Percentiles rank a stretch among this genome's conserved stretches.
These are phyloP conservation scores for Vigna nakashimae DNA, from an alignment of 306 rosid genomes.

Conservation along the genomic window DNA sequence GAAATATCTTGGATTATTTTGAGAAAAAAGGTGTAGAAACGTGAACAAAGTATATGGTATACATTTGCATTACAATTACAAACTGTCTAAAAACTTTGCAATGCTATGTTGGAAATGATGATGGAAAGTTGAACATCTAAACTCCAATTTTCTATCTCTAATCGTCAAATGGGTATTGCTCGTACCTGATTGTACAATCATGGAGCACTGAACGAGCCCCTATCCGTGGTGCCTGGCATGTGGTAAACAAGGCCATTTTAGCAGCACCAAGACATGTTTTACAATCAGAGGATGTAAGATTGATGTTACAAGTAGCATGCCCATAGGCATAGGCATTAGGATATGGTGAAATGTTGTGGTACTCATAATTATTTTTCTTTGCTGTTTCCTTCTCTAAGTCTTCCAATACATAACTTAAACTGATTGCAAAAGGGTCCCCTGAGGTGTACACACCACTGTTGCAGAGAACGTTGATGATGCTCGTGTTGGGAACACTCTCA, in stretches of 20 bases:
- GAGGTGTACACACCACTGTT: constrained; percentile 55
- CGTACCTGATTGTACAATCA: constrained; percentile 74
- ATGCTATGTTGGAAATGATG: not conserved
- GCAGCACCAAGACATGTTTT: constrained; percentile 65
- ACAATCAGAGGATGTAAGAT: constrained; percentile 66
- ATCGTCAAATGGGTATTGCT: constrained; percentile 79
- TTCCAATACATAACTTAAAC: constrained; percentile 57
- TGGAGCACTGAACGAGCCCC: constrained; percentile 69
- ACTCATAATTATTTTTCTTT: constrained; percentile 45
- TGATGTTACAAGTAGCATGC: constrained; percentile 70
- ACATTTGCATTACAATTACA: not conserved
- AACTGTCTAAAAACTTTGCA: not conserved
- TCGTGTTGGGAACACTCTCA: constrained; percentile 54
- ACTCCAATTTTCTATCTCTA: constrained; percentile 14
- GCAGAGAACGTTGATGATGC: constrained; percentile 58
- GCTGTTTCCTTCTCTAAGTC: constrained; percentile 54
- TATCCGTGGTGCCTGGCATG: constrained; percentile 55
- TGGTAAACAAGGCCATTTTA: constrained; percentile 48
- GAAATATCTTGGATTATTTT: too few species aligned
- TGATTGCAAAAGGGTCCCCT: constrained; percentile 65
- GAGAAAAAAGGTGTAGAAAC: not conserved
- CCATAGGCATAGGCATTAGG: constrained; percentile 81
- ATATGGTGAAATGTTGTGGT: constrained; percentile 66
- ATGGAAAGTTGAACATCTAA: constrained; percentile 5
- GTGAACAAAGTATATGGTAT: not conserved